Base-by-base conservation (phyloP, 257 asterid species). In the Leptodermis oblonga region DNA sequence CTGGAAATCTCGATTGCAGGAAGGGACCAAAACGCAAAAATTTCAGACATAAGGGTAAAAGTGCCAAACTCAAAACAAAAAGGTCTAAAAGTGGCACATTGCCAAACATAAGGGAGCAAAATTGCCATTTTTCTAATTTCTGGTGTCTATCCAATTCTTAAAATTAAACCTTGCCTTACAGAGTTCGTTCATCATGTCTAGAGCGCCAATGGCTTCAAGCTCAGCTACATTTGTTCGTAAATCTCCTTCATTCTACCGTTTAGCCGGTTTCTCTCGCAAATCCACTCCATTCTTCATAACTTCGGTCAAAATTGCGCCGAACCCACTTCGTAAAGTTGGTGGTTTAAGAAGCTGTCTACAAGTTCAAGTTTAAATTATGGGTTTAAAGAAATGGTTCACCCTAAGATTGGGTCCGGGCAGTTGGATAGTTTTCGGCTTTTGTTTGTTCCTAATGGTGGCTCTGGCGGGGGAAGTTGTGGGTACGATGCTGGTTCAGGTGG, bases 401-500 rank as follows among this genome's bases (percentile, higher is more conserved):
- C 79, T 37, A 69, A 43, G 48, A 56, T 72, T 52, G 79, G 79
- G 72, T 54, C 70, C 46, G 41, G 39, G 30, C 48, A 60, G 62
- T 64, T 74, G 74, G 74, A 78, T 53, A 68, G 72, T 26, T 78
- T 86, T 65, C 82, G 87, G 75, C 80, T 76, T 68, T 84, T 83
- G 2, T 76, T 86, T 13, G 73, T 73, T 69, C 70, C 86, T 58
- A 80, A 86, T 43, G 87, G 85, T 28, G 91, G 93, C 15, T 77
- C 70, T 13, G 83, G 80, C 20, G 86, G 74, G 56, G 77, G 78
- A 33, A 78, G 77, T 72, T 79, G 87, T 33, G 90, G 91, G 22
- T 26, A 37, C 65, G 85, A 95, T 28, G 87, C 83, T 25, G 87
- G 84, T 34, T 81, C 89, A 31, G 92, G 86, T 41, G 84, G 69